Evolutionary conservation across 148 eudicot species (phyloP), one percentile per base, ranked within the genome.

Genomic region (Diospyros lotus): DNA sequence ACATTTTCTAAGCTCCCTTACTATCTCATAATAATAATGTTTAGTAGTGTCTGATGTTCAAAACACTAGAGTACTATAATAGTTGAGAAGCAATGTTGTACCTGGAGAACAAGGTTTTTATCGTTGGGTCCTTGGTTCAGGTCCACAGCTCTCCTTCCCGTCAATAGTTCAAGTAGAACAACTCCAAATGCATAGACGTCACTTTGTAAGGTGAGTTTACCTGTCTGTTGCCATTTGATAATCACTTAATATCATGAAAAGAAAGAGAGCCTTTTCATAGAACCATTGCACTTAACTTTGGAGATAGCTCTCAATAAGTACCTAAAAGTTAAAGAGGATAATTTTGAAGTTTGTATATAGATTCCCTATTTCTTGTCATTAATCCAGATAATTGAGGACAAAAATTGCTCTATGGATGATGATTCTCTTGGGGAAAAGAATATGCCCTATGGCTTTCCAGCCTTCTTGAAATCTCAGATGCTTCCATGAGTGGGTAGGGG

Each of bases 101-200:
- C 98, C 90, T 95, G 98, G 65, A 90, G 66, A 53, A 95, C 92
- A 14, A 95, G 83, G 83, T 95, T 95, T 82, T 95, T 97, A 84
- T 95, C 97, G 46, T 79, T 87, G 62, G 97, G 93, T 79, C 96
- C 97, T 84, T 90, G 97, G 84, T 80, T 90, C 68, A 95, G 84
- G 84, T 95, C 97, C 71, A 92, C 83, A 8, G 98, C 98, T 82
- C 87, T 81, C 64, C 97, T 83, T 70, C 99, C 99, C 0, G 99
- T 95, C 82, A 95, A 75, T 74, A 95, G 98, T 85, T 95, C 99
- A 48, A 95, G 97, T 69, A 95, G 88, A 72, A 95, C 98, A 58
- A 95, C 97, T 39, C 98, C 98, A 84, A 92, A 95, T 73, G 98
- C 94, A 73, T 95, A 95, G 44, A 95, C 97, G 75, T 95, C 98